phyloP scores from a whole-genome alignment of 2,329 filamentous ascomycete species.

The Rhynchosporium secalis region DNA sequence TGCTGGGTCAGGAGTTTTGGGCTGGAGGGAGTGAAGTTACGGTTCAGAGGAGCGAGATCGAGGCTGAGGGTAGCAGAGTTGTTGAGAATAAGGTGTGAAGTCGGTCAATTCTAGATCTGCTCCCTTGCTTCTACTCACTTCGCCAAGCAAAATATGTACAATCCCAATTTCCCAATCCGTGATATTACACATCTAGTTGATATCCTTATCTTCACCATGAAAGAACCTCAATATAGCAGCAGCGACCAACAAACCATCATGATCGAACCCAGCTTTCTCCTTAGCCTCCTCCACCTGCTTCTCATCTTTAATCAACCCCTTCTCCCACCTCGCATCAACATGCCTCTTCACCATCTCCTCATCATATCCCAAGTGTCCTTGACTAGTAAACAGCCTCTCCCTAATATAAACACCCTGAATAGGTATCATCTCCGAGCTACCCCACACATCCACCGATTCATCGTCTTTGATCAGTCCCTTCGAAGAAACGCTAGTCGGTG shows the following conservation, averaged over 20 bases:
- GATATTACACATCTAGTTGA: conserved; percentile 4
- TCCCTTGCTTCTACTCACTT: too few relatives aligned
- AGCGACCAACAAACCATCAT: conserved; percentile 44
- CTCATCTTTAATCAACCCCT: conserved; percentile 42
- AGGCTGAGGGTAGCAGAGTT: too few relatives aligned
- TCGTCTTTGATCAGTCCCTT: conserved; percentile 5
- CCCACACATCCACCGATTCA: conserved; percentile 48
- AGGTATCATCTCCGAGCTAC: conserved; percentile 45
- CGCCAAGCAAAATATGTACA: too few relatives aligned
- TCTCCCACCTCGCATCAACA: conserved; percentile 47
- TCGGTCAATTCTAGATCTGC: too few relatives aligned
- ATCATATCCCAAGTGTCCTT: conserved; percentile 50
- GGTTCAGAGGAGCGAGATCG: too few relatives aligned
- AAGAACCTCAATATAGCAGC: conserved; percentile 48
- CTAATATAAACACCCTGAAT: conserved; percentile 49
- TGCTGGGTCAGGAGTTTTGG: too few relatives aligned
- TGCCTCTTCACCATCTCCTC: conserved; percentile 48
- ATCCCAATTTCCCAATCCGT: too few relatives aligned
- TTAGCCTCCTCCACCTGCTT: conserved; percentile 42
- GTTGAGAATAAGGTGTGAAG: too few relatives aligned
- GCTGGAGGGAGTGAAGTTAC: too few relatives aligned
- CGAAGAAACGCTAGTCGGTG: not conserved
- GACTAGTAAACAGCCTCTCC: conserved; percentile 47
- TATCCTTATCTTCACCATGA: conserved; percentile 25
- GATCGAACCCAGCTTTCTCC: conserved; percentile 43